These are phyloP conservation scores for Ogataea allantospora DNA, from an alignment of 805 yeast species.

Conservation along the genomic window DNA sequence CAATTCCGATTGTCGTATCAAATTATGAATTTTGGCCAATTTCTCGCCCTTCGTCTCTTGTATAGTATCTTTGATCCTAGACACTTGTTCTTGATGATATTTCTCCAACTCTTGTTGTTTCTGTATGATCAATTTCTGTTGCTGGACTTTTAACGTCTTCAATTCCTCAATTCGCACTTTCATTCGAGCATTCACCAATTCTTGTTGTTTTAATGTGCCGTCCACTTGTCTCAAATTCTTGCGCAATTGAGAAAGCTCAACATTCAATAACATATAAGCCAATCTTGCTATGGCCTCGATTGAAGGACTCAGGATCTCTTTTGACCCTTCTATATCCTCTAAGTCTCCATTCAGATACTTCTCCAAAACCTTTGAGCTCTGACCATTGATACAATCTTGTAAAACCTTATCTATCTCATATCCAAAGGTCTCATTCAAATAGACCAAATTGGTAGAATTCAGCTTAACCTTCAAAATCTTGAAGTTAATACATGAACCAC, in stretches of 20 bases:
- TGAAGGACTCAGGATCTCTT: conserved; percentile 21
- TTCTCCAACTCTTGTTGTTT: conserved; percentile 5
- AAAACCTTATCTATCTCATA: conserved; percentile 26
- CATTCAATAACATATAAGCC: conserved; percentile 32
- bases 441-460: conserved; percentile 21
- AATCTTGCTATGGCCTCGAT: conserved; percentile 28
- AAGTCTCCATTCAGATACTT: conserved; percentile 15
- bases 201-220: conserved; percentile 9
- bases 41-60: conserved; percentile 15
- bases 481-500: conserved; percentile 30
- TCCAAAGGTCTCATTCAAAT: conserved; percentile 18
- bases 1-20: conserved; percentile 13
- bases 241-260: conserved; percentile 25
- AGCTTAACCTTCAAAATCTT: conserved; percentile 26
- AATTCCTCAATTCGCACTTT: conserved; percentile 6
- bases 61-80: neutral
- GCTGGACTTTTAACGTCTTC: conserved; percentile 1
- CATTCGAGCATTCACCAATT: conserved; percentile 10
- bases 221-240: conserved; percentile 15
- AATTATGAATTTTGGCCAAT: conserved; percentile 12
- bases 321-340: conserved; percentile 1
- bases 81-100: conserved; percentile 4
- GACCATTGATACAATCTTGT: conserved; percentile 26
- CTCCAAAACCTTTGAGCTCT: conserved; percentile 18
- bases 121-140: conserved; percentile 1